phyloP scores from a whole-genome alignment of 1,139 yeast species.

The Spathaspora sp. region DNA sequence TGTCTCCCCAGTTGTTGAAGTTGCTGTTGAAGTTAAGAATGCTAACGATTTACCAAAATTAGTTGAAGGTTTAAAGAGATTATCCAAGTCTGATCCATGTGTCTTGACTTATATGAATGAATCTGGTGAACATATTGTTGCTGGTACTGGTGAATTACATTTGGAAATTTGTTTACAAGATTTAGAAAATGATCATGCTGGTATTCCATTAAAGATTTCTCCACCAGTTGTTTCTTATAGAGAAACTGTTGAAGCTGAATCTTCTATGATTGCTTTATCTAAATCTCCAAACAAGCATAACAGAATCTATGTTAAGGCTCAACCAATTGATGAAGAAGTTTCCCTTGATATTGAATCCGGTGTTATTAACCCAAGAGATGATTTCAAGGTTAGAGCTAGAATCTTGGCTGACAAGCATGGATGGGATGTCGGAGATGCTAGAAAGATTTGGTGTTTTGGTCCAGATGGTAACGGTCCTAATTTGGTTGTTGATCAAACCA shows the following conservation, averaged over 20 bases:
- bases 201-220: constrained; percentile 96
- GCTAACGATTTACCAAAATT: constrained; percentile 99
- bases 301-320: constrained; percentile 98
- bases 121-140: constrained; percentile 99
- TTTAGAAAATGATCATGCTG: constrained; percentile 99
- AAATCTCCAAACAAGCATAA: constrained; percentile 99
- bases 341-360: constrained; percentile 91
- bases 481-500: constrained; percentile 98
- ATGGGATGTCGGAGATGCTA: constrained; percentile 99
- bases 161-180: constrained; percentile 96
- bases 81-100: constrained; percentile 99
- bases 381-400: constrained; percentile 99
- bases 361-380: constrained; percentile 92
- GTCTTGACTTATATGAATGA: constrained; percentile 83
- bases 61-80: constrained; percentile 99
- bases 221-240: constrained; percentile 99
- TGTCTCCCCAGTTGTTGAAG: constrained; percentile 99
- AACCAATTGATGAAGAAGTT: constrained; percentile 93
- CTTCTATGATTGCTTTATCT: constrained; percentile 94
- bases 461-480: constrained; percentile 99
- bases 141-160: constrained; percentile 99
- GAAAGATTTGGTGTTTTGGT: constrained; percentile 99
- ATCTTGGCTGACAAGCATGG: constrained; percentile 98
- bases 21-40: constrained; percentile 99
- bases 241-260: constrained; percentile 94